phyloP scores from a whole-genome alignment of 768 basidiomycete species.

The Psilocybe sp. region DNA sequence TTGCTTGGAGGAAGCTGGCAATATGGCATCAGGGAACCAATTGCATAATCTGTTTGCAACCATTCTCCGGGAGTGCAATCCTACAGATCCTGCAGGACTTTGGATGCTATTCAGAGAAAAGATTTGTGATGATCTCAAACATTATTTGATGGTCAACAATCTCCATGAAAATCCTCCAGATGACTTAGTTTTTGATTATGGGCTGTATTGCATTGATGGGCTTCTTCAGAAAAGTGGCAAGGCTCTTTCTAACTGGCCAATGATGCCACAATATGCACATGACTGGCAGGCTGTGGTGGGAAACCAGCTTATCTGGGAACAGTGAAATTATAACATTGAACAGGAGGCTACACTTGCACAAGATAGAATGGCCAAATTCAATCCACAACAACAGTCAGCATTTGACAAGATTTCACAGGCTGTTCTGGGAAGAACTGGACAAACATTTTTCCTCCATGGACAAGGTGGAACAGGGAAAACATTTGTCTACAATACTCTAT shows the following conservation, averaged over 20 bases:
- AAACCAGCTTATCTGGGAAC: slow-evolving; percentile 28
- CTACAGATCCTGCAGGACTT: slow-evolving; percentile 26
- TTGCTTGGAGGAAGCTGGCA: slow-evolving; percentile 39
- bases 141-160: background rate
- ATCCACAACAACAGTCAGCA: slow-evolving; percentile 23
- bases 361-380: slow-evolving; percentile 1
- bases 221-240: slow-evolving; percentile 20
- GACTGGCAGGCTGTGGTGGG: slow-evolving; percentile 20
- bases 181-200: slow-evolving; percentile 39
- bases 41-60: slow-evolving; percentile 35
- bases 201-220: slow-evolving; percentile 35
- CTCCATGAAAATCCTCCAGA: slow-evolving; percentile 6
- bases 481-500: slow-evolving; percentile 36
- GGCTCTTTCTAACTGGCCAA: slow-evolving; percentile 20
- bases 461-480: slow-evolving; percentile 47
- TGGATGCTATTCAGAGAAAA: slow-evolving; percentile 31
- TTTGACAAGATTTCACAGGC: slow-evolving; percentile 26
- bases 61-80: slow-evolving; percentile 19
- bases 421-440: slow-evolving; percentile 16
- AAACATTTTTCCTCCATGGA: slow-evolving; percentile 40
- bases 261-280: slow-evolving; percentile 22
- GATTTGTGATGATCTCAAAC: no score
- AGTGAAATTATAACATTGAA: slow-evolving; percentile 22
- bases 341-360: background rate
- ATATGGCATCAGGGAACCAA: slow-evolving; percentile 32